Evolutionary conservation across 2,329 filamentous ascomycete genomes (phyloP), one percentile per base, ranked within the genome.

Genomic region (Aspergillus neoniger): DNA sequence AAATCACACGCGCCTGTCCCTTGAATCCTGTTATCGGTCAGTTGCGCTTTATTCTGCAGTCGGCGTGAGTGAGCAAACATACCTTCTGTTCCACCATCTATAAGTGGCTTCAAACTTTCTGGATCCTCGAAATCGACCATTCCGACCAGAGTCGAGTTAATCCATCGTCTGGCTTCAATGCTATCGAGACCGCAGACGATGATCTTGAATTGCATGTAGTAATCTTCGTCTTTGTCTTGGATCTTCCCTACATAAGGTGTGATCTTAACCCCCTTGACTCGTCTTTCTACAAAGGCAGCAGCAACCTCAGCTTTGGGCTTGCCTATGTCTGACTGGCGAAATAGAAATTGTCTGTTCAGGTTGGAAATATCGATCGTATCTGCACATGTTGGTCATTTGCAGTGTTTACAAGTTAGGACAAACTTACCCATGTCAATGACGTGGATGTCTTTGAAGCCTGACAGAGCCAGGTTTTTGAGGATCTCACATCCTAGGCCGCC

Each of bases 361-460:
- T 99, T 99, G 54, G 93, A 97, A 62, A 99, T 94, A 73, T 99
- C 95, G 76, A 99, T 99, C 1, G 94, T 99, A 77, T 99, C 92
- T 92, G 67, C 41, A 21, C n/a, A 23, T 57, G 63, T 74, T 59
- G 69, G 62, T 49, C 47, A 7, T 14, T n/a, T 21, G 25, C 12
- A 48, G n/a, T 14, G 8, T 23, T 21, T n/a, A 28, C 7, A 2
- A 30, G 23, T 53, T 19, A 7, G 50, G 43, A 55, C 30, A 19
- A 28, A 73, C 82, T 60, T 78, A 90, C 90, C 91, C 95, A 99
- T 99, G 79, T 99, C 95, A 70, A 99, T 98, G 61, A 99, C 95
- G 80, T 99, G 92, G 67, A 99, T 97, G 71, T 96, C 87, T 77
- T 91, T 96, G 81, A 99, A 99, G 28, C 93, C 92, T 2, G 94